Evolutionary conservation across 2,329 filamentous ascomycete genomes (phyloP).

Genomic region (Orbilia quercus): DNA sequence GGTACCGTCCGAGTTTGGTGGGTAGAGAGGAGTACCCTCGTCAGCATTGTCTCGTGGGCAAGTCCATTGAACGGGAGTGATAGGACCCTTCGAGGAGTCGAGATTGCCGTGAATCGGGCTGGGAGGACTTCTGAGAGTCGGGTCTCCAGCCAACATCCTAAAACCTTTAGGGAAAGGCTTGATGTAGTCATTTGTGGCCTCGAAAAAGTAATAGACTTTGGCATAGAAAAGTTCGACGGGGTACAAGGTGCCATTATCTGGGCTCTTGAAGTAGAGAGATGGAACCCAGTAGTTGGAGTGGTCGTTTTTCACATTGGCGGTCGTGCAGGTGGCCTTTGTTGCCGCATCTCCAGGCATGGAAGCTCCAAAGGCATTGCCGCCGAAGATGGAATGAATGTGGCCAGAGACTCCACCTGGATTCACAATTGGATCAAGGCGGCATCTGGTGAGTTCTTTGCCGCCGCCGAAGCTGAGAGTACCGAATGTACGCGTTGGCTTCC

Average conservation of each 20-base stretch:
- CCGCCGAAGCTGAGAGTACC: slow-evolving; percentile 47
- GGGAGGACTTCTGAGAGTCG: slow-evolving; percentile 75
- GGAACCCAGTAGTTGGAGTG: slow-evolving; percentile 92
- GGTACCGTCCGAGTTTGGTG: slow-evolving; percentile 79
- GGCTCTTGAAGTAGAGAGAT: slow-evolving; percentile 72
- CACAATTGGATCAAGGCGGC: slow-evolving; percentile 80
- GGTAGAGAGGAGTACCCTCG: slow-evolving; percentile 73
- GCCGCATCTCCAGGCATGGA: slow-evolving; percentile 45
- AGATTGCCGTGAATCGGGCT: slow-evolving; percentile 35
- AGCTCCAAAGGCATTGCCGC: slow-evolving; percentile 67
- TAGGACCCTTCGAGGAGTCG: slow-evolving; percentile 42
- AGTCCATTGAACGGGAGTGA: slow-evolving; percentile 67
- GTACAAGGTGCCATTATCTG: slow-evolving; percentile 32
- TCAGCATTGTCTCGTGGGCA: slow-evolving; percentile 62
- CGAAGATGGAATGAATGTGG: slow-evolving; percentile 81
- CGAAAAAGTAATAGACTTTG: slow-evolving; percentile 55
- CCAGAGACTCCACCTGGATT: slow-evolving; percentile 70
- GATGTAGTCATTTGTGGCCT: slow-evolving; percentile 66
- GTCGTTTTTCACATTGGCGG: slow-evolving; percentile 81
- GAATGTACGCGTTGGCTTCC: slow-evolving; percentile 43
- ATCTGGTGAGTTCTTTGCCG: slow-evolving; percentile 46
- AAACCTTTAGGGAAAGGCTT: slow-evolving; percentile 81
- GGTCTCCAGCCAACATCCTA: slow-evolving; percentile 83
- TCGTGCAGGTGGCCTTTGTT: slow-evolving; percentile 72
- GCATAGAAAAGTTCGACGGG: slow-evolving; percentile 52